Percentiles rank a stretch among this genome's conserved stretches.
Evolutionary conservation across 192 early-diverging fungal species (phyloP).

Genomic region (Linnemannia elongata): DNA sequence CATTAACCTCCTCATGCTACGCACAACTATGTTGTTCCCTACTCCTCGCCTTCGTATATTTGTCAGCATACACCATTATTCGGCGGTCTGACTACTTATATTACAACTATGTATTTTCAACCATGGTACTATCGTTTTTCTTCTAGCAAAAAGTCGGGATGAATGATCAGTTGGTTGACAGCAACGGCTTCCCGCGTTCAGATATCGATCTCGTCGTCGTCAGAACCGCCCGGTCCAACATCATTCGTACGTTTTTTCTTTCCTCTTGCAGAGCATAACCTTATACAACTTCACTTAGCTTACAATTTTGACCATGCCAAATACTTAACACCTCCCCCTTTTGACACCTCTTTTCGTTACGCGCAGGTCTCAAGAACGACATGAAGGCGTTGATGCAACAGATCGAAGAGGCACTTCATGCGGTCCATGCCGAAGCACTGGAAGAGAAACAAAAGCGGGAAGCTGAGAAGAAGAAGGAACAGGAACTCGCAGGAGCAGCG

Average conservation of each 20-base stretch:
- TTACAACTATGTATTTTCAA: background rate
- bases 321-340: background rate
- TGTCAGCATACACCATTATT: too few species aligned
- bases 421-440: conserved; percentile 60
- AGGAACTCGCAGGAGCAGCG: background rate
- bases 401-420: conserved; percentile 64
- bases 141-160: conserved; percentile 64
- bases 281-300: background rate
- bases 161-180: conserved; percentile 60
- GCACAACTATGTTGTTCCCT: too few species aligned
- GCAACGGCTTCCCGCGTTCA: conserved; percentile 64
- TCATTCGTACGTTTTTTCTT: conserved; percentile 27
- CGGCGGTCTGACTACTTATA: too few species aligned
- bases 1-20: background rate
- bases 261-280: background rate
- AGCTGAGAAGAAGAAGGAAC: conserved; percentile 17
- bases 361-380: conserved; percentile 63
- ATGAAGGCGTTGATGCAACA: conserved; percentile 63
- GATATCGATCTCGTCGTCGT: conserved; percentile 67
- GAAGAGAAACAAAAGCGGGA: conserved; percentile 20
- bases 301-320: background rate
- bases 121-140: background rate
- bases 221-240: conserved; percentile 56
- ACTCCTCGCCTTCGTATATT: too few species aligned
- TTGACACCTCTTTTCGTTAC: background rate